phyloP scores from a whole-genome alignment of 1,284 basidiomycete species.

The Cutaneotrichosporon cavernicola region DNA sequence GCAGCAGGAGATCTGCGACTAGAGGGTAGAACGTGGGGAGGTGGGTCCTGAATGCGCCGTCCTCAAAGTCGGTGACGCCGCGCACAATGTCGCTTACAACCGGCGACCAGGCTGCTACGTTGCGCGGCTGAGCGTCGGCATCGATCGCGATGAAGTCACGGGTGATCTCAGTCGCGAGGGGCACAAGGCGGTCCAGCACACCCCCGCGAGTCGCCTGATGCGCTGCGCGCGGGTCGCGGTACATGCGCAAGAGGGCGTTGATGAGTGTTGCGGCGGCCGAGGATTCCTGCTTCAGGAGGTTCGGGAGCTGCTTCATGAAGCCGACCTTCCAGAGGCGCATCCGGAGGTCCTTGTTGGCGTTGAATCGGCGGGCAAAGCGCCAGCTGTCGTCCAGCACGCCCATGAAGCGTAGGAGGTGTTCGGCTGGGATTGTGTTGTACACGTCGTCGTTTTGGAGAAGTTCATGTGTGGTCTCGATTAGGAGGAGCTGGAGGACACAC shows the following conservation, averaged over 20 bases:
- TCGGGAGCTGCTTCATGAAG: slow-evolving; percentile 99
- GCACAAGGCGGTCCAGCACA: slow-evolving; percentile 83
- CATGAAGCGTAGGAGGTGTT: slow-evolving; percentile 89
- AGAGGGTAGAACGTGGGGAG: slow-evolving; percentile 83
- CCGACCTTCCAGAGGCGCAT: slow-evolving; percentile 99
- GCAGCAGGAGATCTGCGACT: slow-evolving; percentile 72
- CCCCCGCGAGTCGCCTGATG: slow-evolving; percentile 77
- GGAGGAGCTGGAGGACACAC: slow-evolving; percentile 93
- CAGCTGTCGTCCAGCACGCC: slow-evolving; percentile 94
- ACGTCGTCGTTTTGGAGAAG: slow-evolving; percentile 88
- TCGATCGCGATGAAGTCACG: slow-evolving; percentile 88
- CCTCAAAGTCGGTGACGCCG: slow-evolving; percentile 84
- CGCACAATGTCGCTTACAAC: slow-evolving; percentile 91
- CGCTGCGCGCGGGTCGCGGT: slow-evolving; percentile 81
- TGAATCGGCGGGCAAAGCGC: slow-evolving; percentile 94
- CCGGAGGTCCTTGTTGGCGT: slow-evolving; percentile 95
- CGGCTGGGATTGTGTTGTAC: slow-evolving; percentile 90
- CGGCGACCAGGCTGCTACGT: slow-evolving; percentile 96
- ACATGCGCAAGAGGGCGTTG: slow-evolving; percentile 88
- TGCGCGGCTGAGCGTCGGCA: slow-evolving; percentile 87
- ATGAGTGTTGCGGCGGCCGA: slow-evolving; percentile 94
- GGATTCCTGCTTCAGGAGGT: slow-evolving; percentile 97
- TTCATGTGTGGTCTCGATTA: slow-evolving; percentile 98
- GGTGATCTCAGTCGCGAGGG: slow-evolving; percentile 88
- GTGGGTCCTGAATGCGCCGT: slow-evolving; percentile 82